These are phyloP conservation scores for Coleophoma cylindrospora DNA, from an alignment of 2,329 filamentous ascomycete species.

Conservation along the genomic window DNA sequence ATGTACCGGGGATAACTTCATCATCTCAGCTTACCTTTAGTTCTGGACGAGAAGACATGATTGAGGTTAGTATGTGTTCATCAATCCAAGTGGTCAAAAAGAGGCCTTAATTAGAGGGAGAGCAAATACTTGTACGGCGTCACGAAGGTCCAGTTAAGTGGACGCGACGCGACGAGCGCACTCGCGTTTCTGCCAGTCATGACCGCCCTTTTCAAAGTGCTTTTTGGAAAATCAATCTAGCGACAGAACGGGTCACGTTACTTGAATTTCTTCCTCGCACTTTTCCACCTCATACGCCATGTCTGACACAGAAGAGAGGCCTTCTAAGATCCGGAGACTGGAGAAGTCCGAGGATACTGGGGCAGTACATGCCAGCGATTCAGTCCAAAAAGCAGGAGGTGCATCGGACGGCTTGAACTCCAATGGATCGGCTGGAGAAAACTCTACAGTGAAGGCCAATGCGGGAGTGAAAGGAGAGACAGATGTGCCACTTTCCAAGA, in stretches of 20 bases:
- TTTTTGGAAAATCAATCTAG: conserved; percentile 1
- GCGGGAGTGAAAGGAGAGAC: neutral
- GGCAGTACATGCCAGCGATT: neutral
- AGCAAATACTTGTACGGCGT: conserved; percentile 1
- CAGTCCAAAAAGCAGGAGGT: neutral
- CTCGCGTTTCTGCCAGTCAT: conserved; percentile 3
- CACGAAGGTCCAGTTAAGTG: neutral
- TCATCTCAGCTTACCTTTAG: conserved; percentile 49
- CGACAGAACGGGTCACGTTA: conserved; percentile 1
- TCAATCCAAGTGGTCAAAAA: neutral
- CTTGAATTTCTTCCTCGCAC: conserved; percentile 2
- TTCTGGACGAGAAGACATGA: conserved; percentile 68
- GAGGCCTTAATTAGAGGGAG: neutral
- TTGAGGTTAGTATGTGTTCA: conserved; percentile 15
- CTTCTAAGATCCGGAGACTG: conserved; percentile 22
- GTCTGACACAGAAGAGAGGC: conserved; percentile 22
- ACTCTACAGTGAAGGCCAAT: neutral
- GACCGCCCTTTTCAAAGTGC: neutral
- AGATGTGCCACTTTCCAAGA: conserved; percentile 63
- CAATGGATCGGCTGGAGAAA: conserved; percentile 4
- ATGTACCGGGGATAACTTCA: neutral
- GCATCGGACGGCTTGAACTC: neutral
- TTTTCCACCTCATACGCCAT: conserved; percentile 10
- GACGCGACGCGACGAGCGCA: conserved; percentile 4
- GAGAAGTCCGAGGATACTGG: conserved; percentile 1